A percentile compares a stretch with the other conserved stretches of the same genome.
Evolutionary conservation across 352 stramenopile species (phyloP).

Genomic region (Peronospora belbahrii): DNA sequence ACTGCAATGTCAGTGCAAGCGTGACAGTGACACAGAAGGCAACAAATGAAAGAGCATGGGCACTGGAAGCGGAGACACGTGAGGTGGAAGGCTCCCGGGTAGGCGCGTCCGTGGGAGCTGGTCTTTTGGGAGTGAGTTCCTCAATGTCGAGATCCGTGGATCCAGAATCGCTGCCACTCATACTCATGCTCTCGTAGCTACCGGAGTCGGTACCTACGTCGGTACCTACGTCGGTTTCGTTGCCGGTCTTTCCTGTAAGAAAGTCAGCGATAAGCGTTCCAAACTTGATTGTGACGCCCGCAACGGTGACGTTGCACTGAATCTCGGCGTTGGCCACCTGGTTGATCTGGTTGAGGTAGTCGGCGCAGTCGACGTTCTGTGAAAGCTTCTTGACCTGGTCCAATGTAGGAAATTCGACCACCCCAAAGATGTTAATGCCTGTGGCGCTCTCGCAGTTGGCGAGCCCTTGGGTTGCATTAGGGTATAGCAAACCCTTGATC

Average conservation of each 20-base stretch:
- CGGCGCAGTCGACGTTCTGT: background rate
- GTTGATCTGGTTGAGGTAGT: conserved; percentile 4
- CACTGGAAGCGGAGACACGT: background rate
- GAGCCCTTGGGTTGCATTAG: background rate
- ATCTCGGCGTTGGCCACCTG: background rate
- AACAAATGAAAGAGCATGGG: background rate
- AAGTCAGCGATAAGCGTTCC: conserved; percentile 38
- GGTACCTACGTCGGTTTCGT: too few relatives aligned
- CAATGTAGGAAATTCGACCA: background rate
- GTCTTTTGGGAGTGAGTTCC: too few relatives aligned
- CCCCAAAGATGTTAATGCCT: background rate
- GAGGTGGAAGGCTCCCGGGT: background rate
- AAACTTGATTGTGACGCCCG: conserved; percentile 31
- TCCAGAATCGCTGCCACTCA: background rate
- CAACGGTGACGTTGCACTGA: conserved; percentile 16
- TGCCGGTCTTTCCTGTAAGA: conserved; percentile 48
- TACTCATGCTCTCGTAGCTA: conserved; percentile 8
- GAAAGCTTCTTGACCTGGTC: background rate
- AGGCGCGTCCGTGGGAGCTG: too few relatives aligned
- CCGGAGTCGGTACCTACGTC: too few relatives aligned
- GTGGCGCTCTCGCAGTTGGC: background rate
- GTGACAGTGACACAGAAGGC: background rate
- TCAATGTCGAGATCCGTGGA: background rate
- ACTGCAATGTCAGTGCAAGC: background rate
- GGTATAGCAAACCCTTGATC: conserved; percentile 1